A percentile compares a stretch with the other conserved stretches of the same genome.
Evolutionary conservation across 139 green algal species (phyloP).

Genomic region (Pleodorina starrii): DNA sequence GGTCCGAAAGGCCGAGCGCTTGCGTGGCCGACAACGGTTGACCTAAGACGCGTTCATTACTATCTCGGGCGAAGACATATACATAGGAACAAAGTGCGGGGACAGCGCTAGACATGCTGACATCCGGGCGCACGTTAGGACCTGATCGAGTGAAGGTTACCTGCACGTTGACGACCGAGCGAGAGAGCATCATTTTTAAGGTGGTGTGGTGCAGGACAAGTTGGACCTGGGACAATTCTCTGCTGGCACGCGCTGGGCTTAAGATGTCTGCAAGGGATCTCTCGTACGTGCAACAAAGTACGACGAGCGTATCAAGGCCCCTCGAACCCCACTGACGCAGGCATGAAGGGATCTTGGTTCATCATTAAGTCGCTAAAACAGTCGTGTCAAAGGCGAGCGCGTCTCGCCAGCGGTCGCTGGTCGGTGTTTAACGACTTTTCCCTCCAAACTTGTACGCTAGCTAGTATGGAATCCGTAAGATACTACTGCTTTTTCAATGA

Average conservation of each 20-base stretch:
- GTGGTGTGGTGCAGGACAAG: background rate
- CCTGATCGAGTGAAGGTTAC: background rate
- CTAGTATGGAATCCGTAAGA: no score
- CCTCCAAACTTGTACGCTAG: no score
- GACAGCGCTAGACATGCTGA: background rate
- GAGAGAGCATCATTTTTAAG: slow-evolving; percentile 27
- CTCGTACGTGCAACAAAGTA: no score
- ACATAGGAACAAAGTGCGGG: no score
- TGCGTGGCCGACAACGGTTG: background rate
- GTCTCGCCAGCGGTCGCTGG: no score
- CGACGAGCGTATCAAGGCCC: background rate
- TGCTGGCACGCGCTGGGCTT: background rate
- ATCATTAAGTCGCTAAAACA: background rate
- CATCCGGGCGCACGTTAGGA: background rate
- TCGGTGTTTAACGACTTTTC: no score
- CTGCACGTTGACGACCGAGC: slow-evolving; percentile 36
- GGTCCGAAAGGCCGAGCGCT: background rate
- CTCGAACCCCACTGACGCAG: background rate
- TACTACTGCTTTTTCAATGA: no score
- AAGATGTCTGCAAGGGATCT: background rate
- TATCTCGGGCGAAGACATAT: background rate
- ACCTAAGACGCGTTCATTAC: background rate
- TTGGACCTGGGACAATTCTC: background rate
- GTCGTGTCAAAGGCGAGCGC: background rate
- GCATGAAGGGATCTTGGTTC: background rate